Evolutionary conservation across 495 filamentous ascomycete genomes (phyloP), one percentile per base, ranked within the genome.

Genomic region (Podospora pseudopauciseta): DNA sequence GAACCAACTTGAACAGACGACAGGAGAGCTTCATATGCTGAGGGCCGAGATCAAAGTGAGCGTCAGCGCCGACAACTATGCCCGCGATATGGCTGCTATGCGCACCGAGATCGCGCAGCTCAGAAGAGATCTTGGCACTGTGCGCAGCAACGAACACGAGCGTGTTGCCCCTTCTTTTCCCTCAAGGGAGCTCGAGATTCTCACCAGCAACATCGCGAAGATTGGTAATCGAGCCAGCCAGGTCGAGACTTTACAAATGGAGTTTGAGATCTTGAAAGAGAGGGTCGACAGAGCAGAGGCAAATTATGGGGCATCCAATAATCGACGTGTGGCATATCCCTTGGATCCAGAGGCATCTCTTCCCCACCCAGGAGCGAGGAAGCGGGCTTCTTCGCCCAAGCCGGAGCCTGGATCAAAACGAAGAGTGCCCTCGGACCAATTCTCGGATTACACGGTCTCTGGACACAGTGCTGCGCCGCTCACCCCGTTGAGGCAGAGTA

Each of bases 181-280:
- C n/a, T 64, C 71, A 20, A 70, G 62, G 34, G 76, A 80, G 13
- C 70, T 82, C 5, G 78, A 83, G 44, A 79, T 80, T 15, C 76
- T 80, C 30, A 77, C 76, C 3, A 75, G 65, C 64, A 76, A 65
- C 44, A 76, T 81, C 30, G 73, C 76, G 44, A 78, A 79, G 44
- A 75, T 81, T 44, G 71, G 76, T 49, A 72, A 75, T 53, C 74
- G 74, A 44, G 76, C 80, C 3, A 78, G 72, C 66, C 74, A 81
- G 54, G 79, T 80, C 9, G 79, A 83, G 66, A 74, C 71, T 4
- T 69, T 80, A 23, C 77, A 78, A 68, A 80, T 79, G 77, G 80
- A 81, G 65, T 67, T 81, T 15, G 75, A 79, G 60, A 74, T 82
- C 2, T 54, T 80, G 23, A 80, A 78, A 66, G 74, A 73, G 6